Evolutionary conservation across 352 stramenopile species (phyloP).

Genomic region (Phytophthora pini): DNA sequence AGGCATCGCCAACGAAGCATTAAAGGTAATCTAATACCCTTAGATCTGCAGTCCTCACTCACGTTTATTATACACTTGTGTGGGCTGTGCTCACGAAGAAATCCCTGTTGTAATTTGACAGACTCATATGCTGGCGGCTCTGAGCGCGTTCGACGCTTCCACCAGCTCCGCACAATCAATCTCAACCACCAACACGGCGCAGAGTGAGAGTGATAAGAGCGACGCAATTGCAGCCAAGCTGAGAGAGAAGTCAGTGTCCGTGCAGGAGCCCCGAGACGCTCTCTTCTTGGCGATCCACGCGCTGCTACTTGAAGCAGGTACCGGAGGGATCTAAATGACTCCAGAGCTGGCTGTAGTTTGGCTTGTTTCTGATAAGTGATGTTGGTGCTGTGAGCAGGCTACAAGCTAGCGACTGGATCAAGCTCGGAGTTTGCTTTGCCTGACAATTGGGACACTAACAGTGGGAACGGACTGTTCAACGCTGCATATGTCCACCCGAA

Average conservation of each 20-base stretch:
- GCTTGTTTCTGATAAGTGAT: constrained; percentile 4
- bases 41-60: background rate
- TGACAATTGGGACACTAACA: constrained; percentile 66
- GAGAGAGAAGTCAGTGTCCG: constrained; percentile 47
- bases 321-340: background rate
- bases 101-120: constrained; percentile 32
- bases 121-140: constrained; percentile 76
- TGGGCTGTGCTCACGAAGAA: constrained; percentile 19
- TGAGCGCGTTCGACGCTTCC: constrained; percentile 50
- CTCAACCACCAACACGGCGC: background rate
- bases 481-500: constrained; percentile 63
- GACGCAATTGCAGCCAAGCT: constrained; percentile 57
- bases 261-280: constrained; percentile 62
- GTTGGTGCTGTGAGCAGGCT: constrained; percentile 39
- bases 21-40: constrained; percentile 38
- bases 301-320: constrained; percentile 77
- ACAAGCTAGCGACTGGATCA: constrained; percentile 32
- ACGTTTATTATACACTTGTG: background rate
- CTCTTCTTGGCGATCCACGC: constrained; percentile 77
- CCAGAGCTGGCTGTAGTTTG: background rate
- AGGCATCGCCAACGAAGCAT: constrained; percentile 28
- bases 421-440: constrained; percentile 46
- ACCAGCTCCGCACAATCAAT: constrained; percentile 7
- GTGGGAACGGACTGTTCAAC: constrained; percentile 66
- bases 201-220: constrained; percentile 41